These are phyloP conservation scores for Trichoderma koningiopsis DNA, from an alignment of 2,329 filamentous ascomycete genomes.

Conservation along the genomic window DNA sequence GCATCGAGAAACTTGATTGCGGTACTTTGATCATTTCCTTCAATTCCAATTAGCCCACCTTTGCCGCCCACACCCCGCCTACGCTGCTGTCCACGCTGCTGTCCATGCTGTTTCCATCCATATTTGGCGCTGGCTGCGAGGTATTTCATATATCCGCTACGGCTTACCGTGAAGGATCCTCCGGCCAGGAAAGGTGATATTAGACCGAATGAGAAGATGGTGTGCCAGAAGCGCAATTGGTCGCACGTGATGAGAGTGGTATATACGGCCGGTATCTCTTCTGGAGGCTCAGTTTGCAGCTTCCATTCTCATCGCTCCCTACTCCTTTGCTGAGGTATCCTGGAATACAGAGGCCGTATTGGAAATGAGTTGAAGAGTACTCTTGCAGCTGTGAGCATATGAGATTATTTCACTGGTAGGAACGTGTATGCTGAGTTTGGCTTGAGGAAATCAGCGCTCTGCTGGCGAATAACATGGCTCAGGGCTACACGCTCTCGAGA, in stretches of 20 bases:
- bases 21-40: neutral
- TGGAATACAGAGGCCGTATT: neutral
- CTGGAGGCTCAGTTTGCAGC: neutral
- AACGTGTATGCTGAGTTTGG: neutral
- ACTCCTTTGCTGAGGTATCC: neutral
- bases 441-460: neutral
- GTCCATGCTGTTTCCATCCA: neutral
- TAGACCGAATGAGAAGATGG: neutral
- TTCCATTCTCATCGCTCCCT: neutral
- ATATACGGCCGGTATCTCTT: neutral
- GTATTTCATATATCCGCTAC: neutral
- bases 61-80: neutral
- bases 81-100: neutral
- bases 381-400: neutral
- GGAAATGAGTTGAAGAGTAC: neutral
- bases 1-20: neutral
- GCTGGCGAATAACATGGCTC: neutral
- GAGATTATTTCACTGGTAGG: neutral
- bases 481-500: too few species aligned
- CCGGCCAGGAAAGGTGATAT: neutral
- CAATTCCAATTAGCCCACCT: neutral
- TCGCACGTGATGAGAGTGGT: neutral
- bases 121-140: neutral
- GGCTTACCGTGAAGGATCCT: neutral
- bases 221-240: slow-evolving; percentile 1